Base-by-base conservation (phyloP, 225 moss, liverwort and hornwort species). In the Pseudoscleropodium purum region DNA sequence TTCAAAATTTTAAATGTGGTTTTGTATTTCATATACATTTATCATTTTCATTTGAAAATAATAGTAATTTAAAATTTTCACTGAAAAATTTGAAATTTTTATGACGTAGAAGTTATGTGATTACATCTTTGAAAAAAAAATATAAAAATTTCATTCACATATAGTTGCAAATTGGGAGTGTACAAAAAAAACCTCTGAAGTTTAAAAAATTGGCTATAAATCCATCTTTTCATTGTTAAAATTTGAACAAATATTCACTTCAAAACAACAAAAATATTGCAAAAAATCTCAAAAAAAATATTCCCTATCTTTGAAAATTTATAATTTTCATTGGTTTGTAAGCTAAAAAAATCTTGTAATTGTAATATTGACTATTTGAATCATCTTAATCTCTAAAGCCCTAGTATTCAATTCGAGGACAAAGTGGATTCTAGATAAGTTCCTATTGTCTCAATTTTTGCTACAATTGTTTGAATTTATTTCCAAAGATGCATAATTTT, bases 151-250 rank as follows among this genome's bases (percentile, higher is more conserved):
- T 39, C 69, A 69, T 39, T 69, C 24, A 13, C 4, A 13, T 24
- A 41, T 15, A 41, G 15, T 41, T 41, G 41, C 15, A 72, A 72
- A 41, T 26, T 73, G 1, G 3, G 16, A 73, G 27, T 0, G 3
- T 41, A 73, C 2, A 27, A 72, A 43, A 14, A 8, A 26, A 72
- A 25, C 0, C 2, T 43, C 27, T 27, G 5, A 17, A 29, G 10
- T 17, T 43, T 45, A 29, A 74, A 74, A 47, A 47, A 29, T 30
- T 75, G 6, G 11, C 30, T 0, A 47, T 11, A 47, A 1, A 1
- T 3, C 5, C 0, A 9, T 29, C 0, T 1, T 30, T 10, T 17
- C 2, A 4, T 1, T 16, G 0, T 45, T 6, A 17, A 29, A 45
- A 17, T 16, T 45, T 29, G 45, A 27, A 45, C 16, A 45, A 43